phyloP scores from a whole-genome alignment of 2,329 filamentous ascomycete species.

The Epichloe coenophiala region DNA sequence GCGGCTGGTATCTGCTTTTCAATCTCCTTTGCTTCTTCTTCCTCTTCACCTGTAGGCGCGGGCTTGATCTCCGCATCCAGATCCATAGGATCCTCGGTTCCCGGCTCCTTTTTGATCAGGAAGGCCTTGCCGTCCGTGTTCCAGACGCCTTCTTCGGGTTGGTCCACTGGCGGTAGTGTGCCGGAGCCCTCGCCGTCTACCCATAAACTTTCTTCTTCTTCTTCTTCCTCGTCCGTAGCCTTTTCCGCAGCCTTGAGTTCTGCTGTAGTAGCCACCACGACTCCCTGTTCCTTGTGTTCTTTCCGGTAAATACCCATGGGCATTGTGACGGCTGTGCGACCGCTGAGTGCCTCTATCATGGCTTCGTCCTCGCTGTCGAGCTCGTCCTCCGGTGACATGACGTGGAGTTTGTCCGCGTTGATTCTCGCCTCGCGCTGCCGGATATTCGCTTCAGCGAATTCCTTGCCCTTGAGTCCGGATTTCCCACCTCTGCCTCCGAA shows the following conservation, averaged over 20 bases:
- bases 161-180: conserved; percentile 13
- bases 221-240: conserved; percentile 28
- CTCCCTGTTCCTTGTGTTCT: conserved; percentile 39
- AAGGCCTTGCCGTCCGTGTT: conserved; percentile 24
- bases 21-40: conserved; percentile 11
- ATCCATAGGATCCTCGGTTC: conserved; percentile 26
- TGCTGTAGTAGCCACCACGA: conserved; percentile 41
- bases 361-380: conserved; percentile 31
- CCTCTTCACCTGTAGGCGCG: conserved; percentile 7
- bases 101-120: conserved; percentile 32
- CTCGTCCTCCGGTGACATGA: conserved; percentile 28
- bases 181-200: conserved; percentile 23
- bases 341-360: conserved; percentile 23
- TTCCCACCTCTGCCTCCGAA: conserved; percentile 15
- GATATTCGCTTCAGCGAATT: conserved; percentile 23
- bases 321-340: conserved; percentile 22
- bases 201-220: conserved; percentile 34
- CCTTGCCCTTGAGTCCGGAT: conserved; percentile 24
- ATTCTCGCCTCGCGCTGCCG: conserved; percentile 32
- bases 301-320: conserved; percentile 43
- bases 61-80: conserved; percentile 22
- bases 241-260: conserved; percentile 43
- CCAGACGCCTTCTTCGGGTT: conserved; percentile 30
- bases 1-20: conserved; percentile 10
- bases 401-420: conserved; percentile 42